Evolutionary conservation across 352 stramenopile genomes (phyloP), one percentile per base, ranked within the genome.

Genomic region (Pythium dissotocum): DNA sequence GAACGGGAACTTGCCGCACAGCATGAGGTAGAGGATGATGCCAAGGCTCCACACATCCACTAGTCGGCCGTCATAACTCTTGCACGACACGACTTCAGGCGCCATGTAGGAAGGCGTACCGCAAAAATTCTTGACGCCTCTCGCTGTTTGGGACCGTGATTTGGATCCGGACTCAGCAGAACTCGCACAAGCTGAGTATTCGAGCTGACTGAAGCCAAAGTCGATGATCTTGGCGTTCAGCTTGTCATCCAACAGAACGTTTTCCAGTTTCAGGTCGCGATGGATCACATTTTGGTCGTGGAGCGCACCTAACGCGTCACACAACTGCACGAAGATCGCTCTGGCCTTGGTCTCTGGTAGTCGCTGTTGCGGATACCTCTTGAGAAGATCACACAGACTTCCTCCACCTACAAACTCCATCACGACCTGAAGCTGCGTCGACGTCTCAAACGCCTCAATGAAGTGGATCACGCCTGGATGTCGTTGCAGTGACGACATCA

Each of bases 41-140:
- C 92, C 80, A 14, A 89, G 73, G 28, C 71, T 82, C 80, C 80
- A 89, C 6, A 88, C 54, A 53, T 89, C 80, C 6, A 75, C 77
- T 24, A 56, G 44, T 44, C 77, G 77, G 32, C 82, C 85, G 21
- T 90, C 79, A 57, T 93, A 93, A 33, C 60, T 63, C 58, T 75
- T 73, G 58, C 80, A 78, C 12, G 70, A 8, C 16, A 95, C 67
- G 7, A 95, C 77, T 60, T 94, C 85, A 1, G 87, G 85, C 1
- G 87, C 87, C 84, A 94, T 93, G 60, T 94, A 95, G 48, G 85
- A 77, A 36, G 85, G 80, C 0, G 80, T 92, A 21, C 85, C 85
- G 56, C 85, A 94, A 54, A 92, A 90, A 44, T 79, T 91, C 73
- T 94, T 95, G 33, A 75, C 75, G 52, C 64, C 62, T 21, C n/a